Evolutionary conservation across 176 grass and related monocot genomes (phyloP).

Genomic region (Oryza coarctata): DNA sequence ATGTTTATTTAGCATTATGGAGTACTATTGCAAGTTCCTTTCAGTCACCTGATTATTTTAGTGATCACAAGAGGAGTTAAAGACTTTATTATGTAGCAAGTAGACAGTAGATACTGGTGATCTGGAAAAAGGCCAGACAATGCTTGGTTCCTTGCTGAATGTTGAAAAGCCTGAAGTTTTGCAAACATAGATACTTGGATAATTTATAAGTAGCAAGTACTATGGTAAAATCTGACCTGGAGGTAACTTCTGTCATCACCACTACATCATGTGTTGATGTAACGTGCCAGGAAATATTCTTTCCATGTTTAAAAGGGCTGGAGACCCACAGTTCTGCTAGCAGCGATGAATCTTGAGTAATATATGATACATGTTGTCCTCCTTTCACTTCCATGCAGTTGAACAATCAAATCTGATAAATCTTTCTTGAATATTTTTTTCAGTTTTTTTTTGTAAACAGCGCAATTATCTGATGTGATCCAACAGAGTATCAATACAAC

Average conservation of each 20-base stretch:
- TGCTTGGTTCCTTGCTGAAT: neutral
- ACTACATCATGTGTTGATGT: slow-evolving; percentile 12
- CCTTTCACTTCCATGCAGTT: neutral
- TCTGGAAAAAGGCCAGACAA: slow-evolving; percentile 11
- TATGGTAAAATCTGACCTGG: slow-evolving; percentile 19
- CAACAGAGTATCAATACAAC: neutral
- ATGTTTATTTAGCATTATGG: slow-evolving; percentile 14
- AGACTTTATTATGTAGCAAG: slow-evolving; percentile 17
- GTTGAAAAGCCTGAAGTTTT: neutral
- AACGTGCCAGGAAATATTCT: neutral
- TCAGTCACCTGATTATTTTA: slow-evolving; percentile 2
- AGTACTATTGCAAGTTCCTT: slow-evolving; percentile 30
- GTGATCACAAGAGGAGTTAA: neutral
- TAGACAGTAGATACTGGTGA: neutral
- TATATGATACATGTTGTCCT: neutral
- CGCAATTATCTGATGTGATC: neutral
- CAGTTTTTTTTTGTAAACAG: neutral
- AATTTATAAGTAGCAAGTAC: slow-evolving; percentile 6
- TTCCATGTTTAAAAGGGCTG: slow-evolving; percentile 12
- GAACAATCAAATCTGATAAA: neutral
- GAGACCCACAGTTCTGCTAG: slow-evolving; percentile 21
- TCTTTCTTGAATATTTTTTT: slow-evolving; percentile 5
- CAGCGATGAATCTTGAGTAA: neutral
- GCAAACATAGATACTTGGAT: neutral
- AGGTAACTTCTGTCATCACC: slow-evolving; percentile 19